These are phyloP conservation scores for Phytopythium boreale DNA, from an alignment of 352 stramenopile genomes.

Conservation along the genomic window DNA sequence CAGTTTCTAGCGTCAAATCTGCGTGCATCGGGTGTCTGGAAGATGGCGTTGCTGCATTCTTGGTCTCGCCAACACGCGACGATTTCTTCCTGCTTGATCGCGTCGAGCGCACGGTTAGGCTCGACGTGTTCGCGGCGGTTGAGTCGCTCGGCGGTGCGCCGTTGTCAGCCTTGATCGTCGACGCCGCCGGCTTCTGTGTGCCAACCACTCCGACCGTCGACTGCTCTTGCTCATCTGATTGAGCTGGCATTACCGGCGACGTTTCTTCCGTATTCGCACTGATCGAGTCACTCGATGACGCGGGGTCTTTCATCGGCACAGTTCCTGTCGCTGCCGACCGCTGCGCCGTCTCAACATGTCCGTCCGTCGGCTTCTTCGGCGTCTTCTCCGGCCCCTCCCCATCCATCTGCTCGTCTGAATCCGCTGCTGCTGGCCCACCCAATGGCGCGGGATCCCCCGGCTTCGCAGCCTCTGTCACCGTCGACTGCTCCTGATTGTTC, in stretches of 20 bases:
- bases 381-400: neutral
- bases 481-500: neutral
- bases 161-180: no score
- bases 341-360: no score
- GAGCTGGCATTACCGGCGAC: no score
- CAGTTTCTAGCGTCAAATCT: neutral
- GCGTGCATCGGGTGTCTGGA: neutral
- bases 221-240: neutral
- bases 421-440: no score
- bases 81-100: neutral
- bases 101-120: neutral
- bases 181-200: neutral
- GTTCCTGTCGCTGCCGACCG: no score
- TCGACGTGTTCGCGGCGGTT: neutral
- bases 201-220: neutral
- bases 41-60: neutral
- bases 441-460: neutral
- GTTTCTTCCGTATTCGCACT: neutral
- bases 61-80: neutral
- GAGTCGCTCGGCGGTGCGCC: neutral
- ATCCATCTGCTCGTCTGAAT: neutral
- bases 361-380: neutral
- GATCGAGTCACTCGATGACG: no score
- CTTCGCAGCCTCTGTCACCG: no score
- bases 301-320: no score